Base-by-base conservation (phyloP, 2,329 filamentous ascomycete species). In the Tolypocladium ophioglossoides region DNA sequence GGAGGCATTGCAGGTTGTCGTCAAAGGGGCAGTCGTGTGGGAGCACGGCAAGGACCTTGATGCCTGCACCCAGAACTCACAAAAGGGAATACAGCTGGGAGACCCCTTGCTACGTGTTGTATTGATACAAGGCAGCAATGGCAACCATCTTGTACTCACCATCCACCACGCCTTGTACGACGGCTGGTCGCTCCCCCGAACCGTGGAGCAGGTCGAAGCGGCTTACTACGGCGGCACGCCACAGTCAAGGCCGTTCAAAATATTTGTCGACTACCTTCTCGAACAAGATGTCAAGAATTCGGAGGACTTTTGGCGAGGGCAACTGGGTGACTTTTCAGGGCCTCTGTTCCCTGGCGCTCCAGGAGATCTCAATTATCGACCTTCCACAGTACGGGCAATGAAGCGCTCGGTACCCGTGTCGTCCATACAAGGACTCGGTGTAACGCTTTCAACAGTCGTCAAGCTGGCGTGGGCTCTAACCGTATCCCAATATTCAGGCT, bases 91-190 rank as follows among this genome's bases (percentile, higher is more conserved):
- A 56, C 65, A 67, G 4, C 62, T 76, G 0, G 73, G 74, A 10
- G 68, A 63, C 40, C 66, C 70, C 2, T 64, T 78, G 2, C 66
- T 72, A 2, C 69, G 73, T 9, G 75, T 72, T 52, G 70, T 68
- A 4, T 61, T 77, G 9, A 59, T 75, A 3, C 51, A 58, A 4
- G 63, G 44, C 18, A 47, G 44, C 32, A 22, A 18, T 32, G 44
- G 55, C 70, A 77, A 55, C 68, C 77, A 20, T 63, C 74, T 59
- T 73, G 73, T 50, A 3, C 22, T 50, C 50, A 54, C 47, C 0
- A 71, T 75, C 60, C 77, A 79, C 55, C 78, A 80, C 54, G 74
- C 73, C 9, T 61, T 79, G 0, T 80, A 80, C 52, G 78, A 82
- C 47, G 78, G 55, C n/a, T 58, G 55, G 57, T 57, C 76, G 11